These are phyloP conservation scores for Moesziomyces parantarcticus DNA, from an alignment of 1,284 basidiomycete species.

Conservation along the genomic window DNA sequence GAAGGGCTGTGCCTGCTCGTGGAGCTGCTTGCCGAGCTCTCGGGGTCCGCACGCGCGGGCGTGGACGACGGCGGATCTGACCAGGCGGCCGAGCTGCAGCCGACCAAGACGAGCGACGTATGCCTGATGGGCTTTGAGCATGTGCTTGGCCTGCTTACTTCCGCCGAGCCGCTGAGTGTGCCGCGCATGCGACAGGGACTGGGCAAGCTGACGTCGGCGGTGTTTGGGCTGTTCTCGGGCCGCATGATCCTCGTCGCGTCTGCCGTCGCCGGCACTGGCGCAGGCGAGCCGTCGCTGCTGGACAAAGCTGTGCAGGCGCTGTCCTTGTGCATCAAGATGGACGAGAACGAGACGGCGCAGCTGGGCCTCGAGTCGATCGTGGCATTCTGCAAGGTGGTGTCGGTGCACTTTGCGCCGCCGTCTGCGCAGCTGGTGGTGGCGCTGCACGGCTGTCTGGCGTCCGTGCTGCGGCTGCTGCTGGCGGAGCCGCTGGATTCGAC, in stretches of 20 bases:
- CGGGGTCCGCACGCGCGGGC: conserved; percentile 29
- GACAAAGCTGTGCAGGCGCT: conserved; percentile 32
- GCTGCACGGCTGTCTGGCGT: conserved; percentile 12
- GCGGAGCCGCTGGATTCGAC: conserved; percentile 29
- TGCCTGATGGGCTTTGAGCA: conserved; percentile 49
- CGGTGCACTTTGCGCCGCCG: conserved; percentile 8
- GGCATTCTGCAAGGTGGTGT: conserved; percentile 26
- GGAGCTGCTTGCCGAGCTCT: conserved; percentile 44
- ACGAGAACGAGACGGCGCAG: conserved; percentile 40
- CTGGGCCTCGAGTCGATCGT: conserved; percentile 37
- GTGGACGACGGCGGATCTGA: conserved; percentile 38
- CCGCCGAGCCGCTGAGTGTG: conserved; percentile 34
- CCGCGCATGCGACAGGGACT: conserved; percentile 35
- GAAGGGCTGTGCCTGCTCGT: conserved; percentile 48
- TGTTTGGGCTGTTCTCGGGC: conserved; percentile 31
- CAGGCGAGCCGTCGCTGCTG: conserved; percentile 5
- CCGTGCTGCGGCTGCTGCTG: conserved; percentile 24
- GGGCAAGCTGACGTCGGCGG: conserved; percentile 25
- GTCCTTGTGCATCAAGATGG: conserved; percentile 39
- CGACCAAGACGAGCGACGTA: conserved; percentile 42
- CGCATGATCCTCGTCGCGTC: conserved; percentile 30
- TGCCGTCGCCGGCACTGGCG: background rate
- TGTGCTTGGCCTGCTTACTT: conserved; percentile 24
- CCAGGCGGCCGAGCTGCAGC: conserved; percentile 14
- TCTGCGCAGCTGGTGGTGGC: conserved; percentile 7